A percentile compares a stretch with the other conserved stretches of the same genome.
Evolutionary conservation across 257 asterid species (phyloP).

Genomic region (Forsythia suspensa): DNA sequence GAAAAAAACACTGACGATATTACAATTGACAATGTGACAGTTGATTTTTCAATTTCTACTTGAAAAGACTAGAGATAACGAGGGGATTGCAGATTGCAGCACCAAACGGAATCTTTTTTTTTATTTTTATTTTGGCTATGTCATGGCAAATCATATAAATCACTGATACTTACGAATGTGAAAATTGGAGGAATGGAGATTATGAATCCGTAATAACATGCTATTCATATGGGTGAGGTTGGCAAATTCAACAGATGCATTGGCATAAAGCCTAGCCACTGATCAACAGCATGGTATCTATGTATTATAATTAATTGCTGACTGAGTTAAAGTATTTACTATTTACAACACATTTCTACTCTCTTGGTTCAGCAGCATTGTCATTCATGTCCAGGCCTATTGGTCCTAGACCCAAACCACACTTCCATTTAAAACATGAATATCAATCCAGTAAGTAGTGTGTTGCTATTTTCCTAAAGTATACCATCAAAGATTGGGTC

Average conservation of each 20-base stretch:
- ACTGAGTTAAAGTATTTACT: background rate
- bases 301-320: background rate
- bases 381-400: background rate
- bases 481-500: no score
- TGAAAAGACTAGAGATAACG: no score
- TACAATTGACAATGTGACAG: no score
- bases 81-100: background rate
- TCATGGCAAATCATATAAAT: background rate
- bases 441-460: background rate
- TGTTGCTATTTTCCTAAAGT: background rate
- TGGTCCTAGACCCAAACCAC: background rate
- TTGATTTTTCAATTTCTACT: no score
- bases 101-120: background rate
- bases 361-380: background rate
- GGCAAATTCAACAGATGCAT: background rate
- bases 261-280: background rate
- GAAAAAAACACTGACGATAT: no score
- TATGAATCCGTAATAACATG: background rate
- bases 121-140: background rate
- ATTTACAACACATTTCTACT: background rate
- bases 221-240: background rate
- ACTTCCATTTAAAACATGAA: background rate
- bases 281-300: background rate
- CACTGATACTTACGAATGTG: background rate
- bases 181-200: background rate